Base-by-base conservation (phyloP, 1,139 yeast genomes). In the Kodamaea plutei region DNA sequence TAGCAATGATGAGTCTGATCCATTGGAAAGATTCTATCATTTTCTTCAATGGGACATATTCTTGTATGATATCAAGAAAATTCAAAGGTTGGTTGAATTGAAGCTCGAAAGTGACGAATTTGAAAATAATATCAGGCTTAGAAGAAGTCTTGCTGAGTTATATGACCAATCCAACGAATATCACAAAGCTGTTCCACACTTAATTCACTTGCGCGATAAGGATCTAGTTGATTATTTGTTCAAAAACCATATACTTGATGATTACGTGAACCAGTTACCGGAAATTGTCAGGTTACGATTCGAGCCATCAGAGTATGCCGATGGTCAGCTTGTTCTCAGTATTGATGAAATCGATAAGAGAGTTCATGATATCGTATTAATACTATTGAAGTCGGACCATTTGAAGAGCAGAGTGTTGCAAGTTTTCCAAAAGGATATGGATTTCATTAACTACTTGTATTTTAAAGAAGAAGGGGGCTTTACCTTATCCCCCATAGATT, bases 141-240 rank as follows among this genome's bases (percentile, higher is more conserved):
- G 84, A 33, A 57, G 66, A 29, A 62, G 73, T 20, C 58, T 84
- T 20, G 75, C 84, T 6, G 61, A 67, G 12, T 47, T 87, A 7
- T 82, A 80, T 41, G 61, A 80, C 8, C 63, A 67, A 27, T 57
- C 77, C 0, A 71, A 73, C 13, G 81, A 81, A 25, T 84, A 82
- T 2, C 58, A 62, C 6, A 67, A 69, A 21, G 87, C 95, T 1
- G 77, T 83, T 2, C 62, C 64, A 0, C 89, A 84, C 48, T 58
- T 84, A 43, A 62, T 82, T 8, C 54, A 52, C 15, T 54, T 82
- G 18, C 63, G 69, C 38, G 88, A 84, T 47, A 51, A 64, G 0
- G 47, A 69, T n/a, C 70, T 79, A 1, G 52, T 88, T 25, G 64
- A 69, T 25, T 71, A 85, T 33, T 61, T 88, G 29, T 61, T 77